phyloP scores from a whole-genome alignment of 352 stramenopile genomes.

The Phytopythium montanum region DNA sequence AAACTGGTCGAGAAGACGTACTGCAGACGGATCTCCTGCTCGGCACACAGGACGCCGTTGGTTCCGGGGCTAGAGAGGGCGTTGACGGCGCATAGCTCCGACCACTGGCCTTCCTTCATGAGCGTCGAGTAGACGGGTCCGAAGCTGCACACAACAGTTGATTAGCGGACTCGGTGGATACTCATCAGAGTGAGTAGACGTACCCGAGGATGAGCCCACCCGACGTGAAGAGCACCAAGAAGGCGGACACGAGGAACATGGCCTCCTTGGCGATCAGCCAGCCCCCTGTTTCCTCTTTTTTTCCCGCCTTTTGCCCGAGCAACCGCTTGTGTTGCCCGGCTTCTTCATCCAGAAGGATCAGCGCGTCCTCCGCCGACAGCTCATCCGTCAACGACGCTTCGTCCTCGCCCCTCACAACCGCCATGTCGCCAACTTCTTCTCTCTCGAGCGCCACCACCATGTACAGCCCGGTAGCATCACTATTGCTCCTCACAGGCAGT shows the following conservation, averaged over 20 bases:
- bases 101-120: slow-evolving; percentile 64
- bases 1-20: slow-evolving; percentile 80
- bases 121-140: slow-evolving; percentile 71
- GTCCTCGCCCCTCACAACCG: not conserved
- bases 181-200: not conserved
- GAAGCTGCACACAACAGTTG: slow-evolving; percentile 29
- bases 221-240: slow-evolving; percentile 58
- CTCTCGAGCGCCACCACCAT: not conserved
- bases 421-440: not conserved
- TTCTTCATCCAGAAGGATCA: not conserved
- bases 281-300: not conserved
- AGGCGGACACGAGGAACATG: slow-evolving; percentile 58
- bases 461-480: not conserved
- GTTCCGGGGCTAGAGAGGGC: not conserved
- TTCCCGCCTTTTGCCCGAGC: not conserved
- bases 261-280: slow-evolving; percentile 48
- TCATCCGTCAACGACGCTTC: not conserved
- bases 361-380: not conserved
- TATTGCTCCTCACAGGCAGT: not conserved
- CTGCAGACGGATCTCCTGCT: slow-evolving; percentile 70
- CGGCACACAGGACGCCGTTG: slow-evolving; percentile 29
- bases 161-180: not conserved
- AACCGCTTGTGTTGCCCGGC: not conserved
- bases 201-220: slow-evolving; percentile 68
- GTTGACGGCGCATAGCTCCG: slow-evolving; percentile 38